phyloP scores from a whole-genome alignment of 768 basidiomycete species.

The Saitozyma sp. region DNA sequence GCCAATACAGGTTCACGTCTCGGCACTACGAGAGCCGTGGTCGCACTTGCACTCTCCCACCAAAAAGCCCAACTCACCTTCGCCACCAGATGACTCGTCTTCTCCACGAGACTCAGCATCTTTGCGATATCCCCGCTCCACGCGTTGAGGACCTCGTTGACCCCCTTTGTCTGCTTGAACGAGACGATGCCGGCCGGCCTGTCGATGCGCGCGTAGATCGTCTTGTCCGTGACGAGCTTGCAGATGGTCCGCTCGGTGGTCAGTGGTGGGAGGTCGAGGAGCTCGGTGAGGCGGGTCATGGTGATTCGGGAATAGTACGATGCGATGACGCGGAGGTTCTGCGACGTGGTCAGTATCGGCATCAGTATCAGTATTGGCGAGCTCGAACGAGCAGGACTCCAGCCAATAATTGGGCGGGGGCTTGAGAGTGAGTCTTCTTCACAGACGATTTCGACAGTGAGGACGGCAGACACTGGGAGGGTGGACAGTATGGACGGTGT shows the following conservation, averaged over 20 bases:
- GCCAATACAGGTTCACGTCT: no score
- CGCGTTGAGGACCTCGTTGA: slow-evolving; percentile 94
- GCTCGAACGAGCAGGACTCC: not conserved
- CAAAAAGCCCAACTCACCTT: slow-evolving; percentile 45
- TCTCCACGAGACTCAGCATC: slow-evolving; percentile 85
- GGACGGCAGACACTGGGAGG: not conserved
- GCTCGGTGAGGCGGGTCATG: slow-evolving; percentile 72
- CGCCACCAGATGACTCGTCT: slow-evolving; percentile 71
- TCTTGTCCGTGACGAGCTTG: slow-evolving; percentile 84
- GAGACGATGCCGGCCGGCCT: slow-evolving; percentile 84
- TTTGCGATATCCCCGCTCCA: slow-evolving; percentile 98
- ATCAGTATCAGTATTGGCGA: not conserved
- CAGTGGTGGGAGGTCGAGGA: slow-evolving; percentile 78
- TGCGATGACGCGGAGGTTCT: slow-evolving; percentile 95
- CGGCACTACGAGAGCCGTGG: no score
- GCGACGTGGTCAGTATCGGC: slow-evolving; percentile 7
- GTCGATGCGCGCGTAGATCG: slow-evolving; percentile 91
- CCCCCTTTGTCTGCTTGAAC: slow-evolving; percentile 76
- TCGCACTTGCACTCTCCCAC: no score
- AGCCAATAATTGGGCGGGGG: no score
- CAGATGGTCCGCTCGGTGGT: slow-evolving; percentile 87
- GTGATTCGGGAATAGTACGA: slow-evolving; percentile 94
- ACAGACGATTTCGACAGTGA: not conserved
- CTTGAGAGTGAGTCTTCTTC: no score
- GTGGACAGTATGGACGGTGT: no score